phyloP scores from a whole-genome alignment of 2,329 filamentous ascomycete genomes.

The Rutstroemia sydowiana region DNA sequence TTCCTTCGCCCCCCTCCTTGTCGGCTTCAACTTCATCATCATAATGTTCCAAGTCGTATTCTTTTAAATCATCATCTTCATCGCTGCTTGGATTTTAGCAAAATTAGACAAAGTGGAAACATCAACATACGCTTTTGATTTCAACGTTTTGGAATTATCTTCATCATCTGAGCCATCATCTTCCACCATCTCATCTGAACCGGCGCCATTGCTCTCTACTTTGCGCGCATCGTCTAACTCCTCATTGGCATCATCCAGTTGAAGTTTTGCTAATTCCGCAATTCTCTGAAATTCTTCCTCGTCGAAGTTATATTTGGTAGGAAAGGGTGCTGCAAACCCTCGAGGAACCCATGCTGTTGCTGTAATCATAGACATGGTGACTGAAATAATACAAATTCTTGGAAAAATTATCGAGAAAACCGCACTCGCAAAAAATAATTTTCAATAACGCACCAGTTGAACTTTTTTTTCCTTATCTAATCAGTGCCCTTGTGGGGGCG shows the following conservation, averaged over 20 bases:
- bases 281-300: conserved; percentile 52
- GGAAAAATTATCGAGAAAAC: background rate
- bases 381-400: background rate
- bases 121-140: conserved; percentile 35
- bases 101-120: conserved; percentile 22
- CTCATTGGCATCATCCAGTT: conserved; percentile 82
- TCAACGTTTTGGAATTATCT: conserved; percentile 24
- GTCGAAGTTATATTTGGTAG: conserved; percentile 49
- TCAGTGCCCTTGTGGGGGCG: conserved; percentile 5
- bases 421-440: conserved; percentile 7
- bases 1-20: conserved; percentile 57
- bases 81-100: conserved; percentile 32
- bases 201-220: conserved; percentile 24
- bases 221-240: conserved; percentile 58
- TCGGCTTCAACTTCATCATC: conserved; percentile 71
- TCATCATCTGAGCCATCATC: conserved; percentile 30
- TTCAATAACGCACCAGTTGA: no score
- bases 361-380: conserved; percentile 45
- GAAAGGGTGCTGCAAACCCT: conserved; percentile 51
- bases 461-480: conserved; percentile 11
- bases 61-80: conserved; percentile 82
- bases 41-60: conserved; percentile 95
- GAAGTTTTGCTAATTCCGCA: conserved; percentile 49
- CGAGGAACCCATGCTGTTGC: conserved; percentile 52
- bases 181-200: conserved; percentile 34